Base-by-base conservation (phyloP, 768 basidiomycete genomes). In the Inosperma sp. region DNA sequence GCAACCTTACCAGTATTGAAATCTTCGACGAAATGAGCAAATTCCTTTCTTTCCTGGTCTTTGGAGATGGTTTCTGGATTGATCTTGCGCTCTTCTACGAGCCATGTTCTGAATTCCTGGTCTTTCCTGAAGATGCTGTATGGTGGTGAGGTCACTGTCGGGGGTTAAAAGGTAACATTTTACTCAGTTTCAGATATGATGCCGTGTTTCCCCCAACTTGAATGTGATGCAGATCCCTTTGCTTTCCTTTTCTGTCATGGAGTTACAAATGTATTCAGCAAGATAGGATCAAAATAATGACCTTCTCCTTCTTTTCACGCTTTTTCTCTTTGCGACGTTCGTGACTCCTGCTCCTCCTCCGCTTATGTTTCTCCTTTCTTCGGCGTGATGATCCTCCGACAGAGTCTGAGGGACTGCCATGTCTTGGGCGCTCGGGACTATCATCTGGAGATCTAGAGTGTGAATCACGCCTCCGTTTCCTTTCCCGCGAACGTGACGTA, bases 201-300 rank as follows among this genome's bases (percentile, higher is more conserved):
- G 3, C 93, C 93, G 66, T 88, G 86, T 67, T 89, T 92, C 13
- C 93, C 93, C 92, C 92, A 96, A n/a, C n/a, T n/a, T n/a, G n/a
- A n/a, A 56, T 91, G 84, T 14, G 81, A 72, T 8, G 79, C 78
- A 22, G 71, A 68, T 26, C 71, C 77, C 16, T 71, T 72, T 8
- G 74, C 75, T 56, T 81, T 80, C 66, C 83, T 83, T 70, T 84
- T 73, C 72, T 80, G 56, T 42, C 48, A 39, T 10, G 42, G 21
- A 9, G 25, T 36, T 34, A 27, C 39, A 29, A 27, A 31, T 27
- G 21, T 45, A 55, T 46, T 44, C 23, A 35, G 27, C 3, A 34
- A 12, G 27, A 45, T 33, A 40, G 23, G 22, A 63, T 22, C 60
- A 68, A 23, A 42, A 79, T 75, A 65, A 76, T 74, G 49, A 77